A percentile compares a stretch with the other conserved stretches of the same genome.
Conservation (phyloP, 768 basidiomycete species). For the Leccinum aurantiacum region DNA sequence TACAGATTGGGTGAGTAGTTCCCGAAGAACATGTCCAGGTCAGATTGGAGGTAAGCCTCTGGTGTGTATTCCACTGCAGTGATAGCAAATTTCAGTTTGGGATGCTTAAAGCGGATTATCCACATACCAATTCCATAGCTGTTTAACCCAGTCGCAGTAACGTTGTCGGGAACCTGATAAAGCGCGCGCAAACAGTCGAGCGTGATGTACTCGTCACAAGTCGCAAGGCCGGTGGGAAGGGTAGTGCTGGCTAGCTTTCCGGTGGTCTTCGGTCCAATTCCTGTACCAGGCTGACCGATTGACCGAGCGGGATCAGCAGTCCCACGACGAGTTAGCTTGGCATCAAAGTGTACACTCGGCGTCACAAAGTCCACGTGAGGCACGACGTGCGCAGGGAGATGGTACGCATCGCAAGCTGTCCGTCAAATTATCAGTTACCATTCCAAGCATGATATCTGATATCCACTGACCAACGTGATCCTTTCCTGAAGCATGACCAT, state of each 20-base stretch:
- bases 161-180: slow-evolving; percentile 21
- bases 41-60: slow-evolving; percentile 30
- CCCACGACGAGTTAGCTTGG: slow-evolving; percentile 19
- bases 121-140: slow-evolving; percentile 11
- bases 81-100: not conserved
- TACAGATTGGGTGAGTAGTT: slow-evolving; percentile 25
- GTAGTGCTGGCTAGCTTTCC: slow-evolving; percentile 6
- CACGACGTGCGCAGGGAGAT: slow-evolving; percentile 31
- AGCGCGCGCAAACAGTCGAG: slow-evolving; percentile 32
- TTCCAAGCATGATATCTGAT: not conserved
- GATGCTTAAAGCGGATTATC: too few relatives aligned
- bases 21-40: slow-evolving; percentile 31
- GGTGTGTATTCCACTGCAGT: slow-evolving; percentile 36
- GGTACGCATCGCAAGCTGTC: slow-evolving; percentile 36
- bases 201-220: slow-evolving; percentile 31
- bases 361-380: slow-evolving; percentile 37
- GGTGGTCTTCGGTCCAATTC: slow-evolving; percentile 22
- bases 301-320: not conserved
- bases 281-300: not conserved
- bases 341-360: slow-evolving; percentile 35
- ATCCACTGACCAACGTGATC: slow-evolving; percentile 29
- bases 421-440: not conserved
- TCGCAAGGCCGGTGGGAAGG: slow-evolving; percentile 13
- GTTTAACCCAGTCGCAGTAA: slow-evolving; percentile 16
- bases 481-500: slow-evolving; percentile 28